Evolutionary conservation across 768 basidiomycete species (phyloP), one percentile per base, ranked within the genome.

Genomic region (Rhodotorula babjevae): DNA sequence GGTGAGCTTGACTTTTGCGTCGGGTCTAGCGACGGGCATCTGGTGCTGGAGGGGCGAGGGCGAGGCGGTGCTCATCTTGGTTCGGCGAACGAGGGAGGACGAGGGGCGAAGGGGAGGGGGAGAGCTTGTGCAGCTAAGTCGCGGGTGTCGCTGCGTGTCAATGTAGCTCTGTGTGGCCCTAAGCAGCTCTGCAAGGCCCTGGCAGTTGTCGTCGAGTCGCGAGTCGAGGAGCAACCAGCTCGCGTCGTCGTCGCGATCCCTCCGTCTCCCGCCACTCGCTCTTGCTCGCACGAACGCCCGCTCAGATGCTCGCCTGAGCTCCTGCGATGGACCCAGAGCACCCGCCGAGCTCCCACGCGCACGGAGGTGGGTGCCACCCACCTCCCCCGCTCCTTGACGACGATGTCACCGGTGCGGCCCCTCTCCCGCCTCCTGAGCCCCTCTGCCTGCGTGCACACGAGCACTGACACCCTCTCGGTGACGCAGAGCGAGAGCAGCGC

Each of bases 1-100:
- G 40, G 65, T 66, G 31, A 76, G 69, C 42, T 76, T 76, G 64
- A 73, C 69, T 36, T 72, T 71, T 31, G 63, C 62, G 52, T 71
- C 70, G 0, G 74, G 72, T 8, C 64, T 53, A n/a, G 67, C 58
- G 29, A 72, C 71, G 10, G 59, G 67, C 44, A 40, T 23, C n/a
- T n/a, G 9, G 31, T 18, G 46, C 9, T 47, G 59, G n/a, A 49
- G 40, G 44, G 66, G n/a, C 29, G 61, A 52, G 53, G 53, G 52
- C 15, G 49, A 52, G 19, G 16, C 33, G 57, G 11, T 25, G n/a
- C 46, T 33, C 6, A n/a, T n/a, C 27, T 7, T 46, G 8, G 44
- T 46, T 46, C 14, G 52, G 12, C 21, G 42, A 65, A 33, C 42
- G 57, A 53, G 25, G 49, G 42, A n/a, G 7, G 31, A 49, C 12